These are phyloP conservation scores for Cercospora nicotianae DNA, from an alignment of 2,329 filamentous ascomycete species.

Conservation along the genomic window DNA sequence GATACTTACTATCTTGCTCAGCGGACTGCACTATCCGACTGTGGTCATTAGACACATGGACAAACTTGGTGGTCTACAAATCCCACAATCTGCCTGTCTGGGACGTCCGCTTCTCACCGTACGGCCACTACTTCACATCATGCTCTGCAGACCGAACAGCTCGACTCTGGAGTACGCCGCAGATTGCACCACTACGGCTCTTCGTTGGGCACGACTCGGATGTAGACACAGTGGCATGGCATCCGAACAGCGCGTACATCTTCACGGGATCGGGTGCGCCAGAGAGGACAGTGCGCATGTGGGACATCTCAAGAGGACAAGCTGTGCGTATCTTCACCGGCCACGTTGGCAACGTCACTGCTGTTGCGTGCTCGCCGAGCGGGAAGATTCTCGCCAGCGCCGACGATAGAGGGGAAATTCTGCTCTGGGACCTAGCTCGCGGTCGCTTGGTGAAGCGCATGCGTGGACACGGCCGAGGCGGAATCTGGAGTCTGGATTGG, in stretches of 20 bases:
- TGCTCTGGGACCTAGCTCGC: conserved; percentile 90
- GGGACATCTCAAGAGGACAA: conserved; percentile 83
- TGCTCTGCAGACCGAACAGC: conserved; percentile 87
- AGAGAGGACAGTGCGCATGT: conserved; percentile 96
- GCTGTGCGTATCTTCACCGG: conserved; percentile 91
- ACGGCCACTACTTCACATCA: conserved; percentile 91
- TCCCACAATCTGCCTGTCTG: conserved; percentile 88
- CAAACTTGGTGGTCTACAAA: conserved; percentile 91
- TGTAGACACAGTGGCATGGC: conserved; percentile 89
- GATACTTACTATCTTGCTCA: conserved; percentile 82
- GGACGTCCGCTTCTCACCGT: conserved; percentile 85
- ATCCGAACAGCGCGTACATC: conserved; percentile 89
- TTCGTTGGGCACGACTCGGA: conserved; percentile 91
- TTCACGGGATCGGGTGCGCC: conserved; percentile 77
- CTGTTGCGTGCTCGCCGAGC: conserved; percentile 80
- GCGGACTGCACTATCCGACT: conserved; percentile 85
- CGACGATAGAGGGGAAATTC: conserved; percentile 83
- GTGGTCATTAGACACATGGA: conserved; percentile 90
- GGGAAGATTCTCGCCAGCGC: conserved; percentile 90
- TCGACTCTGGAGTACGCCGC: conserved; percentile 88
- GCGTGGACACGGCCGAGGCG: conserved; percentile 88
- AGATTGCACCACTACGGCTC: conserved; percentile 82
- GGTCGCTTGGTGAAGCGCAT: conserved; percentile 87
- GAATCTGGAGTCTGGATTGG: conserved; percentile 91
- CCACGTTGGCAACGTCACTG: conserved; percentile 82